These are phyloP conservation scores for Leptographium radiaticola DNA, from an alignment of 2,329 filamentous ascomycete genomes.

Conservation along the genomic window DNA sequence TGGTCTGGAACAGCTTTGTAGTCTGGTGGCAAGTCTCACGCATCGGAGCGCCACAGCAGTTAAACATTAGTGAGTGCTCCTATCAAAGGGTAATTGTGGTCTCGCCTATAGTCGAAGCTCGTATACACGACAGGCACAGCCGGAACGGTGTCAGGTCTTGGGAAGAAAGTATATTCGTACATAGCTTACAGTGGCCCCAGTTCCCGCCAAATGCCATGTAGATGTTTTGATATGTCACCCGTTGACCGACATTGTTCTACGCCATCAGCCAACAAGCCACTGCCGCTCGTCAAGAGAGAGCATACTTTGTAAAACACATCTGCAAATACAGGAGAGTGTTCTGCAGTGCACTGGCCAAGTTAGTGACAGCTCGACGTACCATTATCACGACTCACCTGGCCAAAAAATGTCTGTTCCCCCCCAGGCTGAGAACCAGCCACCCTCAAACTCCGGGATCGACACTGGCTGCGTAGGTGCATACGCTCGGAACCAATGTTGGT, in stretches of 20 bases:
- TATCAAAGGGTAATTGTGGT: not conserved
- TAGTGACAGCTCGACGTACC: not conserved
- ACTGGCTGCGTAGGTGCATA: slow-evolving; percentile 40
- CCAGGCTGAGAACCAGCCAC: slow-evolving; percentile 48
- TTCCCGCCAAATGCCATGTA: slow-evolving; percentile 58
- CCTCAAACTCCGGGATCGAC: slow-evolving; percentile 46
- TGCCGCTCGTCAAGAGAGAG: too few species aligned
- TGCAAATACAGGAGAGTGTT: slow-evolving; percentile 32
- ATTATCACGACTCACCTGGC: slow-evolving; percentile 17
- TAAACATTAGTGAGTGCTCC: not conserved
- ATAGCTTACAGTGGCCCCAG: slow-evolving; percentile 47
- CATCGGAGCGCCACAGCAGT: slow-evolving; percentile 26
- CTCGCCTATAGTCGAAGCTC: slow-evolving; percentile 24
- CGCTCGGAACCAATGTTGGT: slow-evolving; percentile 44
- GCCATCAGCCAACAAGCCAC: not conserved
- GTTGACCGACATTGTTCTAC: slow-evolving; percentile 35
- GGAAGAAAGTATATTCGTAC: too few species aligned
- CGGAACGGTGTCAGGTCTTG: slow-evolving; percentile 2
- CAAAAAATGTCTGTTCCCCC: slow-evolving; percentile 52
- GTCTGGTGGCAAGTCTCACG: slow-evolving; percentile 39
- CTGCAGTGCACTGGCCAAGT: slow-evolving; percentile 22
- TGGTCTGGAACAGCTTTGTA: slow-evolving; percentile 39
- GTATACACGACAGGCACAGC: slow-evolving; percentile 36
- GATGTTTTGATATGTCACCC: slow-evolving; percentile 26
- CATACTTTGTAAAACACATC: slow-evolving; percentile 38